Evolutionary conservation across 2,329 filamentous ascomycete genomes (phyloP).

Genomic region (Chaetomiaceae sp.): DNA sequence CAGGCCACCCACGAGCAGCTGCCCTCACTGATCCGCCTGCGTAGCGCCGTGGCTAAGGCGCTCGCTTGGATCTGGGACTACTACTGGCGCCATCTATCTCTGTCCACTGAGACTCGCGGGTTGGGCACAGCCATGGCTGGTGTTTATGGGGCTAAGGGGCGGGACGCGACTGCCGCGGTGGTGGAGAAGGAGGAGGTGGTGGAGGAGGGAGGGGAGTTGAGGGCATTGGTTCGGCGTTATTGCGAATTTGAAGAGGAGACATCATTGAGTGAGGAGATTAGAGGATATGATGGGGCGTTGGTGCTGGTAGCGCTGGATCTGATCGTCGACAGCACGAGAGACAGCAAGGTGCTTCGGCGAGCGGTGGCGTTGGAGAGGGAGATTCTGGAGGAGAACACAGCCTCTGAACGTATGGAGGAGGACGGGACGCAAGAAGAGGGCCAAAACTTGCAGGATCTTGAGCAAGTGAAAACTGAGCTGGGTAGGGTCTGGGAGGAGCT

Average conservation of each 20-base stretch:
- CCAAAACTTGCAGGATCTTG: constrained; percentile 7
- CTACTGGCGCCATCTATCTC: constrained; percentile 65
- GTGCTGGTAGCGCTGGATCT: constrained; percentile 35
- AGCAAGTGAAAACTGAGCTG: constrained; percentile 25
- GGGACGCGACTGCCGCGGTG: neutral
- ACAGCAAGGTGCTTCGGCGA: constrained; percentile 39
- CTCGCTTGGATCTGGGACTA: constrained; percentile 83
- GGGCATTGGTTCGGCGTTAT: constrained; percentile 9
- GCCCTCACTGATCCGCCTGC: constrained; percentile 66
- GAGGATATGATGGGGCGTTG: constrained; percentile 32
- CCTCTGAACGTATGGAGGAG: constrained; percentile 14
- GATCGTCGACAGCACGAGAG: constrained; percentile 35
- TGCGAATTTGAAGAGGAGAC: constrained; percentile 13
- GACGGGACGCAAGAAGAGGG: constrained; percentile 2
- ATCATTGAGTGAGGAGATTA: constrained; percentile 28
- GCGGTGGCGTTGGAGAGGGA: constrained; percentile 39
- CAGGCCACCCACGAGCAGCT: constrained; percentile 86
- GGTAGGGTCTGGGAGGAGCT: constrained; percentile 23
- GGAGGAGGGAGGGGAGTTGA: neutral
- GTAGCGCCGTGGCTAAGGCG: constrained; percentile 61
- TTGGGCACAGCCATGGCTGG: neutral
- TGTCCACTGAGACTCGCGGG: too few species aligned
- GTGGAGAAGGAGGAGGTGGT: neutral
- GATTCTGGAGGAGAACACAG: constrained; percentile 29
- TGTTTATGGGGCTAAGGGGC: constrained; percentile 14